phyloP scores from a whole-genome alignment of 306 rosid species.

The Cicer bijugum region DNA sequence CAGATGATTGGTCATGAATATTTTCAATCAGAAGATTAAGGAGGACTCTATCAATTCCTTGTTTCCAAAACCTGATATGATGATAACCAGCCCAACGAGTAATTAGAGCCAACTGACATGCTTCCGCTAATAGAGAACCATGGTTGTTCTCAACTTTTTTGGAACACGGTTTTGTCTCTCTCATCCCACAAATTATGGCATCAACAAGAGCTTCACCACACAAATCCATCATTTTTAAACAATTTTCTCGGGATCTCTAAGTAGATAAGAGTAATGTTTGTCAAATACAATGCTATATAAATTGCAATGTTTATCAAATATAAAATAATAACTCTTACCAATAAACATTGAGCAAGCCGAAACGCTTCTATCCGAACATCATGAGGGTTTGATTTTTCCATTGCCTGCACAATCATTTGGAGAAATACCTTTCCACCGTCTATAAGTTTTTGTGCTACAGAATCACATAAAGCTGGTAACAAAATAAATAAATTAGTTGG shows the following conservation, averaged over 20 bases:
- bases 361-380: conserved; percentile 72
- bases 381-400: conserved; percentile 64
- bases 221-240: conserved; percentile 52
- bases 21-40: conserved; percentile 70
- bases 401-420: conserved; percentile 64
- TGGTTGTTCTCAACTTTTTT: conserved; percentile 52
- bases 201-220: conserved; percentile 69
- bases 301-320: conserved; percentile 13
- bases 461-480: conserved; percentile 76
- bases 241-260: conserved; percentile 66
- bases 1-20: conserved; percentile 50
- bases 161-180: conserved; percentile 48
- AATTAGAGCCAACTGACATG: conserved; percentile 74
- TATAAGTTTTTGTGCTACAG: conserved; percentile 64
- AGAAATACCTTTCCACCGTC: conserved; percentile 64
- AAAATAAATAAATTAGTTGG: conserved; percentile 41
- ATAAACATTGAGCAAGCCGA: conserved; percentile 75
- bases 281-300: conserved; percentile 30
- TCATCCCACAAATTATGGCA: conserved; percentile 73
- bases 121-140: conserved; percentile 64
- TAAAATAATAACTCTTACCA: conserved; percentile 54
- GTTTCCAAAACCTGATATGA: conserved; percentile 76
- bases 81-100: conserved; percentile 85
- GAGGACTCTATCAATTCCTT: conserved; percentile 69
- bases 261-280: conserved; percentile 44